A percentile compares a stretch with the other conserved stretches of the same genome.
phyloP scores from a whole-genome alignment of 257 asterid genomes.

The Nicotiana attenuata region DNA sequence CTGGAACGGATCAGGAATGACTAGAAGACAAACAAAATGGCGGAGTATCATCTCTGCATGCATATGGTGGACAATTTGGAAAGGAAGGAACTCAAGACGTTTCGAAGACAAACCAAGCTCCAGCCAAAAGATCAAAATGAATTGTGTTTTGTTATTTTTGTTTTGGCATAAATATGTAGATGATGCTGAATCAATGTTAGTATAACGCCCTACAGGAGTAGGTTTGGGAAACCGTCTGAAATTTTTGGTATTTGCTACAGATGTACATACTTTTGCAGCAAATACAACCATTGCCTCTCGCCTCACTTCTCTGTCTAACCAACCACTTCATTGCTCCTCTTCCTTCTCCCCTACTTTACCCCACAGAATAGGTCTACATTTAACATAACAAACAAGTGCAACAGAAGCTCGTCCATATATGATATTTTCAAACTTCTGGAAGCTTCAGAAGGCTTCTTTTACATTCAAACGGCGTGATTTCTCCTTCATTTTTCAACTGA shows the following conservation, averaged over 20 bases:
- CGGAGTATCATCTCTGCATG: background rate
- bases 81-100: background rate
- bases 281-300: too few species aligned
- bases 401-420: background rate
- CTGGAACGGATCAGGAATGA: background rate
- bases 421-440: background rate
- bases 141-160: background rate
- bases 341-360: background rate
- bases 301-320: too few species aligned
- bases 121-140: background rate
- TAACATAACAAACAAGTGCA: background rate
- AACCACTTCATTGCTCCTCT: too few species aligned
- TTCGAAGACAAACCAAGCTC: background rate
- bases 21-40: background rate
- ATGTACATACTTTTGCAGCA: too few species aligned
- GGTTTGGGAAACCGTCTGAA: too few species aligned
- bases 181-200: too few species aligned
- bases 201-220: too few species aligned
- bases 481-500: background rate
- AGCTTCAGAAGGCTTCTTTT: background rate
- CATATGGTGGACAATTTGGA: background rate
- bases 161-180: background rate
- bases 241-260: too few species aligned
- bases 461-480: background rate
- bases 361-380: background rate